Evolutionary conservation across 352 stramenopile genomes (phyloP), one percentile per base, ranked within the genome.

Genomic region (Pelagophyceae sp.): DNA sequence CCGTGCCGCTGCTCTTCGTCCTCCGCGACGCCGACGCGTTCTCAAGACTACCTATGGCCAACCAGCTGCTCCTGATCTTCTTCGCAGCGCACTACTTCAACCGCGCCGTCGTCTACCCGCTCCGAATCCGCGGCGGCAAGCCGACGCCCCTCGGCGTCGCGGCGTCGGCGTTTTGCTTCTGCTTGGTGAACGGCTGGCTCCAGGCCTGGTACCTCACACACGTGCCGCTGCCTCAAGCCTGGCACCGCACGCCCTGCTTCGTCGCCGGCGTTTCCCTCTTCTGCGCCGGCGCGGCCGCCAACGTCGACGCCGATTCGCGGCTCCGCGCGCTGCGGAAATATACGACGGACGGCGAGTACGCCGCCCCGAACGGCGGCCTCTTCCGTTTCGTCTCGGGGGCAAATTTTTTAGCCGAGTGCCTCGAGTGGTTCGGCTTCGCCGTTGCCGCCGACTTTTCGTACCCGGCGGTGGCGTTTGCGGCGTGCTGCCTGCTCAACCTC

Each of bases 341-440:
- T n/a, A 50, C 38, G 38, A 79, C 63, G 11, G 54, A 20, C 51
- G 23, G 15, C 54, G 31, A 64, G 23, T 92, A 93, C 81, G 84
- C 88, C 67, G 90, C 92, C 72, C 88, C 88, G 38, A 70, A 82
- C 19, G 85, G 83, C 35, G 85, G 83, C 37, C 76, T 85, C 0
- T 94, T 94, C 79, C 74, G 81, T n/a, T 87, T 81, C 45, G 80
- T 91, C 29, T 90, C 83, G 23, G 85, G 84, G 37, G 87, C 88
- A 25, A 91, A 94, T 76, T 92, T 87, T 81, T 83, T 88, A 65
- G 89, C 88, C n/a, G 89, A 94, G 81, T 84, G 91, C 67, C 15
- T 94, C 0, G 89, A 94, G 83, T 94, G 89, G 89, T 81, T 84
- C 50, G 89, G 89, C 20, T 93, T 85, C 81, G 85, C 83, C 20